Evolutionary conservation across 768 basidiomycete genomes (phyloP).

Genomic region (Suillus subluteus): DNA sequence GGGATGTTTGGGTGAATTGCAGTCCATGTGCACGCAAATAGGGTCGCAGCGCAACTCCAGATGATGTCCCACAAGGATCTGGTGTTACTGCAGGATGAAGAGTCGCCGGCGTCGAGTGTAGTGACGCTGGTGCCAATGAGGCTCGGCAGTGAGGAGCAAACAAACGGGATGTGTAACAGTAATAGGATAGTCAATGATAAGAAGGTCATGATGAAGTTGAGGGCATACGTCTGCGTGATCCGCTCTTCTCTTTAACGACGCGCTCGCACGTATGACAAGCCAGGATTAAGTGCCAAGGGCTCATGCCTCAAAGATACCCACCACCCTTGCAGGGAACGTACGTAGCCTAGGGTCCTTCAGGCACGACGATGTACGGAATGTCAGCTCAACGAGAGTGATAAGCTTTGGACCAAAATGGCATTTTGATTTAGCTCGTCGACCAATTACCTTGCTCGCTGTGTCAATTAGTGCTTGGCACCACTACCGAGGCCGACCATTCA

Average conservation of each 20-base stretch:
- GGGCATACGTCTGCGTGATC: not conserved
- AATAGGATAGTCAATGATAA: not conserved
- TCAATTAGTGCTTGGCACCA: too few relatives aligned
- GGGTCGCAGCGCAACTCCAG: conserved; percentile 31
- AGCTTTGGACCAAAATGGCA: too few relatives aligned
- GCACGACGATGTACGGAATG: too few relatives aligned
- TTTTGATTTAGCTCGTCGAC: too few relatives aligned
- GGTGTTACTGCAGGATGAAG: not conserved
- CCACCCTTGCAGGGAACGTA: too few relatives aligned
- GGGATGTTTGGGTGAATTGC: conserved; percentile 37
- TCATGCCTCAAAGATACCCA: too few relatives aligned
- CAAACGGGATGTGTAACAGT: not conserved
- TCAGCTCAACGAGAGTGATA: too few relatives aligned
- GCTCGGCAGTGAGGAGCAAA: not conserved
- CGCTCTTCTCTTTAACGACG: not conserved
- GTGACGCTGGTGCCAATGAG: not conserved
- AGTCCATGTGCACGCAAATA: conserved; percentile 37
- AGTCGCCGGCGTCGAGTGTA: not conserved
- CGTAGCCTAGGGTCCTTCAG: too few relatives aligned
- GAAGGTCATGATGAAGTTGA: not conserved
- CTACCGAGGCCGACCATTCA: too few relatives aligned
- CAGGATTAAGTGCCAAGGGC: too few relatives aligned
- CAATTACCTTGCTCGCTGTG: too few relatives aligned
- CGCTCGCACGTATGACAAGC: not conserved
- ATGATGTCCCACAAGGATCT: conserved; percentile 38